Percentiles rank a stretch among this genome's conserved stretches.
Evolutionary conservation across 805 yeast species (phyloP).

Genomic region (Komagataella pastoris): DNA sequence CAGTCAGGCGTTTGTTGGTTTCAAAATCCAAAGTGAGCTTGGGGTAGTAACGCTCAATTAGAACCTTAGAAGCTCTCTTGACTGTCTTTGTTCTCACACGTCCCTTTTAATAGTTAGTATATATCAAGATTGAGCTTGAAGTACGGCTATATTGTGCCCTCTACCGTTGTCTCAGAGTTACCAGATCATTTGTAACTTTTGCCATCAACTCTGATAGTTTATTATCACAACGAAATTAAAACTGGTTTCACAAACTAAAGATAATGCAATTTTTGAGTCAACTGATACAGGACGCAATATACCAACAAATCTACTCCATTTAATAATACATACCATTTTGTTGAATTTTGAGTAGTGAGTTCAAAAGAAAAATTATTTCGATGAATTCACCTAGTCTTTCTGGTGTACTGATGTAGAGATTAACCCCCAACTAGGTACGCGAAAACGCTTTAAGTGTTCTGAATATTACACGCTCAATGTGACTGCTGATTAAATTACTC

Average conservation of each 20-base stretch:
- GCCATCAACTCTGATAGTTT: background rate
- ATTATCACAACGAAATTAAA: background rate
- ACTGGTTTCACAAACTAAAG: background rate
- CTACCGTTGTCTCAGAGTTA: background rate
- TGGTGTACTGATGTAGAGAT: background rate
- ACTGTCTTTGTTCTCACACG: slow-evolving; percentile 99
- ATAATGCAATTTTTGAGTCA: background rate
- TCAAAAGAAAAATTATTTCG: background rate
- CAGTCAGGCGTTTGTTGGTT: slow-evolving; percentile 99
- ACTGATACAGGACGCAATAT: background rate
- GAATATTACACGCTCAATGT: background rate
- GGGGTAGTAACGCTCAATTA: slow-evolving; percentile 99
- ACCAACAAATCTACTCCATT: background rate
- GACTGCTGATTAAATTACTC: background rate
- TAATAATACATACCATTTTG: background rate
- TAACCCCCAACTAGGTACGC: background rate
- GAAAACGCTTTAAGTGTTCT: background rate
- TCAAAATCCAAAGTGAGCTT: slow-evolving; percentile 98
- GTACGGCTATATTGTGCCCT: background rate
- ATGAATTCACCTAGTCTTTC: background rate
- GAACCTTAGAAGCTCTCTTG: slow-evolving; percentile 99
- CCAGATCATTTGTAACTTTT: background rate
- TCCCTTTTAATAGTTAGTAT: slow-evolving; percentile 45
- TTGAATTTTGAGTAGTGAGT: background rate
- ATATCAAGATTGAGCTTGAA: slow-evolving; percentile 8